These are phyloP conservation scores for Naganishia sp. DNA, from an alignment of 1,284 basidiomycete species.

Conservation along the genomic window DNA sequence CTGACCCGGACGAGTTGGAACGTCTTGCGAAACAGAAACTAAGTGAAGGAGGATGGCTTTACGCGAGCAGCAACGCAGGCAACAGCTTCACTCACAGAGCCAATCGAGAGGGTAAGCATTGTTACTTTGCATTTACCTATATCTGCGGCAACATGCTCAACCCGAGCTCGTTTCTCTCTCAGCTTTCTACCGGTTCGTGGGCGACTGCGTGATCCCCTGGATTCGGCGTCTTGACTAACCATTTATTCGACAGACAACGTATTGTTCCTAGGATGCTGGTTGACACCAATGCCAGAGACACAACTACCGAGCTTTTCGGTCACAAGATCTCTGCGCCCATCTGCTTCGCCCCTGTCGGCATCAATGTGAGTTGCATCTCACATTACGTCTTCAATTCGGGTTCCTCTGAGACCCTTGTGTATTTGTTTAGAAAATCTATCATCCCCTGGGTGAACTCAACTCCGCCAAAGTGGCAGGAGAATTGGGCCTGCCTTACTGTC, in stretches of 20 bases:
- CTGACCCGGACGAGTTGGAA: conserved; percentile 59
- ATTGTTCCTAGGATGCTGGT: conserved; percentile 74
- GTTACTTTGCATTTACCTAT: not conserved
- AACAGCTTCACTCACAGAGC: conserved; percentile 62
- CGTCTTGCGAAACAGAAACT: conserved; percentile 60
- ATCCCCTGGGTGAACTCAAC: conserved; percentile 62
- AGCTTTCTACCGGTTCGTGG: conserved; percentile 56
- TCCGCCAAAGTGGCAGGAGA: conserved; percentile 66
- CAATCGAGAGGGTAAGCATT: conserved; percentile 55
- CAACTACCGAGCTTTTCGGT: conserved; percentile 67
- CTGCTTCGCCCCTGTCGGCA: conserved; percentile 22
- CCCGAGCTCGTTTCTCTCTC: not conserved
- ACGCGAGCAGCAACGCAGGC: conserved; percentile 63
- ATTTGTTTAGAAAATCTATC: conserved; percentile 24
- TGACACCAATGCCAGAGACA: conserved; percentile 64
- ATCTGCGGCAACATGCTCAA: not conserved
- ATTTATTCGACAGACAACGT: conserved; percentile 39
- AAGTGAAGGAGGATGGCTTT: conserved; percentile 60
- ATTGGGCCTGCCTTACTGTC: conserved; percentile 67
- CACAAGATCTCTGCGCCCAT: conserved; percentile 58
- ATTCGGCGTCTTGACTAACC: not conserved
- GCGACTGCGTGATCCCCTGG: no score
- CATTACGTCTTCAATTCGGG: not conserved
- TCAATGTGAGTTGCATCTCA: conserved; percentile 13
- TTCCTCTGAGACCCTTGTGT: conserved; percentile 38